phyloP scores from a whole-genome alignment of 768 basidiomycete species.

The Hortiboletus campestris region DNA sequence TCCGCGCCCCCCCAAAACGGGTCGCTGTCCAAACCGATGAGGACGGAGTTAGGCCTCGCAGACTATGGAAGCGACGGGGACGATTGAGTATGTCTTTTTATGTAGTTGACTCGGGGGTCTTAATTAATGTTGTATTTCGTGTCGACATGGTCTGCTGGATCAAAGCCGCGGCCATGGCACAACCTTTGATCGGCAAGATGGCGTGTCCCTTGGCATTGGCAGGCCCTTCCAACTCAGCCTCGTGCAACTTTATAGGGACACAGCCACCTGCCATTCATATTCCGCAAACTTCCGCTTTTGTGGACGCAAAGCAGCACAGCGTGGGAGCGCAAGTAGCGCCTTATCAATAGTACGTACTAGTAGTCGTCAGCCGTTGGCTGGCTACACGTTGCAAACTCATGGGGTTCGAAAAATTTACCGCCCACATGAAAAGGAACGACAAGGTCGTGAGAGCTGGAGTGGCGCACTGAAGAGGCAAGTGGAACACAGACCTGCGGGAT shows the following conservation, averaged over 20 bases:
- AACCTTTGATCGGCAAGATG: conserved; percentile 1
- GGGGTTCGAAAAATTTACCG: background rate
- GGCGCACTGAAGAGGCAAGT: background rate
- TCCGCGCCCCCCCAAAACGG: conserved; percentile 11
- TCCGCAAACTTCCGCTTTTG: background rate
- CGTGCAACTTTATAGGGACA: conserved; percentile 23
- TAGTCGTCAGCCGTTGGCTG: conserved; percentile 16
- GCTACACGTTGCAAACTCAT: conserved; percentile 26
- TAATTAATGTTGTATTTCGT: conserved; percentile 6
- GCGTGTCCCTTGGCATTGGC: conserved; percentile 25
- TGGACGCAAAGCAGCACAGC: background rate
- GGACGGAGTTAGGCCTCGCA: conserved; percentile 57
- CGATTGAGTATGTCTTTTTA: conserved; percentile 27
- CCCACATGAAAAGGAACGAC: too few species aligned
- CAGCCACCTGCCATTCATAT: conserved; percentile 18
- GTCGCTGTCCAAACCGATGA: conserved; percentile 29
- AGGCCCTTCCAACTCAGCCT: conserved; percentile 16
- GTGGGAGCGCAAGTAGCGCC: background rate
- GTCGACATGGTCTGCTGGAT: background rate
- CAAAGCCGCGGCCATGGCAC: background rate
- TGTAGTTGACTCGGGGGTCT: conserved; percentile 1
- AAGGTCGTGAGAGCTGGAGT: too few species aligned
- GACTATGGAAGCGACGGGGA: conserved; percentile 80
- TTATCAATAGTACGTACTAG: conserved; percentile 12
- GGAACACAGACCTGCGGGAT: background rate